Evolutionary conservation across 2,329 filamentous ascomycete species (phyloP).

Genomic region (Phialophora verrucosa): DNA sequence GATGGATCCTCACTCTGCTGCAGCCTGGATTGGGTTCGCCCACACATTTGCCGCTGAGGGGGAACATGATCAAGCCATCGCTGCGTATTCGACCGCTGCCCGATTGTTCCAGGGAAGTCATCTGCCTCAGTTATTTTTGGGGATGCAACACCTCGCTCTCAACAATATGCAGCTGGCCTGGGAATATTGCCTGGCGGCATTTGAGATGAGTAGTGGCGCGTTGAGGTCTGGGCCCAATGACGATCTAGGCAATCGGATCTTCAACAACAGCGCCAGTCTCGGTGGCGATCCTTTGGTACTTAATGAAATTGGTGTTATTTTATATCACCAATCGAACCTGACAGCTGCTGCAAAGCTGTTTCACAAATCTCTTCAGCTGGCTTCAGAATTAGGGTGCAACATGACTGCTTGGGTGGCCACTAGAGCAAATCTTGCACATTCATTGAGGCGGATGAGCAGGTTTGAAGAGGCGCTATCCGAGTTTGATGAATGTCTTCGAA

Average conservation of each 20-base stretch:
- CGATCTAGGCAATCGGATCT: conserved; percentile 32
- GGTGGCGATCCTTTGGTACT: conserved; percentile 79
- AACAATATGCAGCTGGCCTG: conserved; percentile 94
- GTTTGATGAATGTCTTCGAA: conserved; percentile 85
- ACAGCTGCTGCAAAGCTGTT: conserved; percentile 79
- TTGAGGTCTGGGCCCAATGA: conserved; percentile 42
- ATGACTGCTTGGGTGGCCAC: conserved; percentile 81
- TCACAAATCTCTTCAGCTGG: conserved; percentile 74
- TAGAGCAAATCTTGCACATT: conserved; percentile 87
- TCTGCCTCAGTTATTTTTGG: conserved; percentile 90
- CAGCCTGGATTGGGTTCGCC: conserved; percentile 98
- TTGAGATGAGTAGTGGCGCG: conserved; percentile 61
- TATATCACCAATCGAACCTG: conserved; percentile 85
- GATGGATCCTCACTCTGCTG: conserved; percentile 96
- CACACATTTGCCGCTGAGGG: conserved; percentile 98
- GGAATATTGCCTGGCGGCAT: conserved; percentile 91
- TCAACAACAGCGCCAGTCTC: conserved; percentile 40
- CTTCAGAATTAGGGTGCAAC: conserved; percentile 80
- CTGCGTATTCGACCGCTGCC: conserved; percentile 93
- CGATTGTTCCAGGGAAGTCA: conserved; percentile 96
- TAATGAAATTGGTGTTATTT: conserved; percentile 95
- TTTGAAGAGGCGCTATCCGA: conserved; percentile 75
- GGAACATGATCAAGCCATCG: conserved; percentile 97
- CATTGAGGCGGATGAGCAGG: conserved; percentile 73
- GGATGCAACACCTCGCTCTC: conserved; percentile 96